These are phyloP conservation scores for Udeniomyces megalosporus DNA, from an alignment of 768 basidiomycete species.

Conservation along the genomic window DNA sequence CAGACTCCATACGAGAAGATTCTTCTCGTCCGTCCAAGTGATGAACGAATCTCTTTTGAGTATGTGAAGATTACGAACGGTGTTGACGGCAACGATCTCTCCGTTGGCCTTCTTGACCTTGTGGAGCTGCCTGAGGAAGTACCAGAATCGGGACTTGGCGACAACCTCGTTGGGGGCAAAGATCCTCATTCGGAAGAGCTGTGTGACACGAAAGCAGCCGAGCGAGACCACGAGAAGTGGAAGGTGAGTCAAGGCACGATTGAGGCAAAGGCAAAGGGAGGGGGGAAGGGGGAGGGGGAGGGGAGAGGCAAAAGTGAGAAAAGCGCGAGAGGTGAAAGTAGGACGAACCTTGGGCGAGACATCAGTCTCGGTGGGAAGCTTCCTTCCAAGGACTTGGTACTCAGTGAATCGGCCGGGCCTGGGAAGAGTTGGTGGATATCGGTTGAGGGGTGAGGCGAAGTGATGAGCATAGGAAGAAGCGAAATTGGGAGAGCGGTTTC, in stretches of 20 bases:
- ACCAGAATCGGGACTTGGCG: conserved; percentile 99
- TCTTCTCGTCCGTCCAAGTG: neutral
- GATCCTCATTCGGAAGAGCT: conserved; percentile 39
- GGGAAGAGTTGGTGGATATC: neutral
- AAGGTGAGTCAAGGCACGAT: neutral
- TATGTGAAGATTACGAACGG: conserved; percentile 65
- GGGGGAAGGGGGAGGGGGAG: neutral
- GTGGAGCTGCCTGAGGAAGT: conserved; percentile 93
- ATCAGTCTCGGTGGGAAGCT: conserved; percentile 82
- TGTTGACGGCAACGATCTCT: conserved; percentile 96
- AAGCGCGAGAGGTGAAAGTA: neutral
- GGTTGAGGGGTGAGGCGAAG: neutral
- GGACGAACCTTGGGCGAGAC: conserved; percentile 72
- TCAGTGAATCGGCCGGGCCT: conserved; percentile 43
- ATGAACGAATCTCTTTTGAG: too few relatives aligned
- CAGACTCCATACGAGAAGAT: neutral
- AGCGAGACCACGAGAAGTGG: neutral
- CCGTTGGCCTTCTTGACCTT: conserved; percentile 99
- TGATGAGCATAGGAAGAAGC: neutral
- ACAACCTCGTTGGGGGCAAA: conserved; percentile 98
- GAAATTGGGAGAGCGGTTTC: too few relatives aligned
- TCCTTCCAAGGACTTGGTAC: conserved; percentile 94
- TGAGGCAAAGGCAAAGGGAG: neutral
- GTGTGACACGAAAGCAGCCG: neutral
- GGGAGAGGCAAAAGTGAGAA: neutral